phyloP scores from a whole-genome alignment of 2,329 filamentous ascomycete species.

The Sporothrix luriei region DNA sequence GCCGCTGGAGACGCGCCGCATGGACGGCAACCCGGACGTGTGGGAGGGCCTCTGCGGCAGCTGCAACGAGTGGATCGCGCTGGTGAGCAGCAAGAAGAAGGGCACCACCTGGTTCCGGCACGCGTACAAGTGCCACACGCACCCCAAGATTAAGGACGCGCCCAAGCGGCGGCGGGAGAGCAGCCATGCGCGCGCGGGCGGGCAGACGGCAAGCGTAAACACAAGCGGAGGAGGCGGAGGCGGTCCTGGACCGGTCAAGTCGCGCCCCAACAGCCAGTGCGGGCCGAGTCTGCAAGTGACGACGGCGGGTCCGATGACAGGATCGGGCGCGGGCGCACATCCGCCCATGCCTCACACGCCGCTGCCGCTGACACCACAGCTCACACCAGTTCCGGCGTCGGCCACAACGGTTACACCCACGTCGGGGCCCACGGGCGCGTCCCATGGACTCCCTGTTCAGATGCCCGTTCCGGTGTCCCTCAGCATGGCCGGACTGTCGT shows the following conservation, averaged over 20 bases:
- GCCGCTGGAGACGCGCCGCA: conserved; percentile 72
- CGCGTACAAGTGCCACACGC: conserved; percentile 81
- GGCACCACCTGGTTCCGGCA: conserved; percentile 91
- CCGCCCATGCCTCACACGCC: conserved; percentile 46
- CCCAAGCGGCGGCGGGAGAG: conserved; percentile 69
- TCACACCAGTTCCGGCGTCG: conserved; percentile 42
- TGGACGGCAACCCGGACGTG: conserved; percentile 78
- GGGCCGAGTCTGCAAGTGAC: neutral
- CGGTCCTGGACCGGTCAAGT: neutral
- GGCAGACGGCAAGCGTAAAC: neutral
- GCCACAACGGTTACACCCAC: conserved; percentile 7
- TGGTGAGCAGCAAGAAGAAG: conserved; percentile 86
- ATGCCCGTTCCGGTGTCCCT: conserved; percentile 27
- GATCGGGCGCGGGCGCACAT: conserved; percentile 44
- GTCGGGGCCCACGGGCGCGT: neutral
- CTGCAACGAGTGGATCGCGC: conserved; percentile 78
- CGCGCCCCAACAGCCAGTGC: conserved; percentile 28
- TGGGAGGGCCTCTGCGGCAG: conserved; percentile 79
- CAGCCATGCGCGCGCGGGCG: conserved; percentile 53
- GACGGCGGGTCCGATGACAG: conserved; percentile 36
- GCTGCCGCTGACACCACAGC: conserved; percentile 51
- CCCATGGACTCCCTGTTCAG: neutral
- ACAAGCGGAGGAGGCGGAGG: neutral
- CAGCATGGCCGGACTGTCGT: conserved; percentile 23
- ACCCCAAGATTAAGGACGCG: conserved; percentile 70